These are phyloP conservation scores for Phaeomoniella chlamydospora DNA, from an alignment of 2,329 filamentous ascomycete species.

Conservation along the genomic window DNA sequence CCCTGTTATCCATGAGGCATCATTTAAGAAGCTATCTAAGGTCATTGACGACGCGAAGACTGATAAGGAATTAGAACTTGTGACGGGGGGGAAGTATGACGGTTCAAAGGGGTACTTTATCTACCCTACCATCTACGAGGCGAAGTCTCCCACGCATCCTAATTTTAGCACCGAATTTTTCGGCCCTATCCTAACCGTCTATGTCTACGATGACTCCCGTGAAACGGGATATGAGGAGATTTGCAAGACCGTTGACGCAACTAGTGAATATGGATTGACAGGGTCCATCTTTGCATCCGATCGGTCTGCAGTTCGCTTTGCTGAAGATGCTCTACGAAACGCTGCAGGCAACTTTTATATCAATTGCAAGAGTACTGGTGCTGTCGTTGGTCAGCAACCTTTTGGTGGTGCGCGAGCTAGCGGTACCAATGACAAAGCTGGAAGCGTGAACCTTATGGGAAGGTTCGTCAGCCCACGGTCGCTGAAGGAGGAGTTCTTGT, in stretches of 20 bases:
- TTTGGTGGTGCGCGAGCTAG: conserved; percentile 40
- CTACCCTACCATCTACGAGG: conserved; percentile 60
- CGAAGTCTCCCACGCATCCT: conserved; percentile 52
- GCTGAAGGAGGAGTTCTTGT: conserved; percentile 41
- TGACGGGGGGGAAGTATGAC: conserved; percentile 61
- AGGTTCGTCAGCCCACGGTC: conserved; percentile 41
- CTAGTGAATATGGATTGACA: conserved; percentile 65
- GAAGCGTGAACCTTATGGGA: conserved; percentile 33
- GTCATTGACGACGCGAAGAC: conserved; percentile 60
- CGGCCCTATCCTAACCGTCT: conserved; percentile 53
- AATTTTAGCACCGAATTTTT: conserved; percentile 63
- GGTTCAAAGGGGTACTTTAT: conserved; percentile 60
- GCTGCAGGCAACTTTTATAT: conserved; percentile 74
- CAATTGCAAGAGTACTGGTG: conserved; percentile 59
- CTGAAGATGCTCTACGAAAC: conserved; percentile 58
- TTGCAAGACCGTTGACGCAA: conserved; percentile 52
- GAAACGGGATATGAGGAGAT: conserved; percentile 38
- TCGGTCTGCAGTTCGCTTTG: conserved; percentile 48
- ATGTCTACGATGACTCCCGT: conserved; percentile 57
- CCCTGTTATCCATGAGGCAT: conserved; percentile 62
- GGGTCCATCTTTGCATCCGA: conserved; percentile 63
- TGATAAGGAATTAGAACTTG: conserved; percentile 51
- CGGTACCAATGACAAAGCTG: conserved; percentile 45
- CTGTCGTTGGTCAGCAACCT: conserved; percentile 34
- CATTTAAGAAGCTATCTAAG: conserved; percentile 59